A percentile compares a stretch with the other conserved stretches of the same genome.
phyloP scores from a whole-genome alignment of 352 stramenopile genomes.

The Halophytophthora batemanensis region DNA sequence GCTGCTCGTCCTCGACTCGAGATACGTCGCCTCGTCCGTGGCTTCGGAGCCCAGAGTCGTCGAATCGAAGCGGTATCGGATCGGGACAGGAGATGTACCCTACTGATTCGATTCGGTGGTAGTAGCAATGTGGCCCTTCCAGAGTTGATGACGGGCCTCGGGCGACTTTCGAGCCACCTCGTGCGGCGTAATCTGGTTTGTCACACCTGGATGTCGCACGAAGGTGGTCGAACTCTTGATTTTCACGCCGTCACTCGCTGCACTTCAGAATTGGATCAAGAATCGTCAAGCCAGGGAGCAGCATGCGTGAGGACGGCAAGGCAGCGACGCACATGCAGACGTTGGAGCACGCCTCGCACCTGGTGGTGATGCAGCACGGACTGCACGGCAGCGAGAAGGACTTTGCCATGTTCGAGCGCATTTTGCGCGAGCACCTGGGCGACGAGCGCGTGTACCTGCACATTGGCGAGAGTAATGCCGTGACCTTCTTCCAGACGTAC shows the following conservation, averaged over 20 bases:
- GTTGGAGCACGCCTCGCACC: constrained; percentile 34
- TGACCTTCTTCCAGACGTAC: constrained; percentile 69
- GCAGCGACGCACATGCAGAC: neutral
- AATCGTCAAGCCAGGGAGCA: neutral
- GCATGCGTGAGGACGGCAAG: constrained; percentile 1
- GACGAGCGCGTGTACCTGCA: constrained; percentile 50
- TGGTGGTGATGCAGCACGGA: constrained; percentile 74
- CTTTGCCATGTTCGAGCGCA: constrained; percentile 50
- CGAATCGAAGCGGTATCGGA: no score
- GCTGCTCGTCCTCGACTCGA: no score
- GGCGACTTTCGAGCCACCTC: neutral
- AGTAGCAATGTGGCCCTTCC: no score
- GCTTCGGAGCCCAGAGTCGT: no score
- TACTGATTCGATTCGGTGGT: no score
- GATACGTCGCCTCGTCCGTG: no score
- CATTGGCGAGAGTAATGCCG: constrained; percentile 44
- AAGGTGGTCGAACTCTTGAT: neutral
- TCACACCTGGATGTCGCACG: constrained; percentile 6
- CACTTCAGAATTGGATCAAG: neutral
- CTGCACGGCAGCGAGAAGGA: constrained; percentile 64
- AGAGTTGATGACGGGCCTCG: no score
- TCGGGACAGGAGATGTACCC: no score
- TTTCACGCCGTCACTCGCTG: neutral
- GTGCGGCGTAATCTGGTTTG: constrained; percentile 6
- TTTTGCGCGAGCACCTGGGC: constrained; percentile 39